Evolutionary conservation across 768 basidiomycete genomes (phyloP).

Genomic region (Pleurotus sapidus): DNA sequence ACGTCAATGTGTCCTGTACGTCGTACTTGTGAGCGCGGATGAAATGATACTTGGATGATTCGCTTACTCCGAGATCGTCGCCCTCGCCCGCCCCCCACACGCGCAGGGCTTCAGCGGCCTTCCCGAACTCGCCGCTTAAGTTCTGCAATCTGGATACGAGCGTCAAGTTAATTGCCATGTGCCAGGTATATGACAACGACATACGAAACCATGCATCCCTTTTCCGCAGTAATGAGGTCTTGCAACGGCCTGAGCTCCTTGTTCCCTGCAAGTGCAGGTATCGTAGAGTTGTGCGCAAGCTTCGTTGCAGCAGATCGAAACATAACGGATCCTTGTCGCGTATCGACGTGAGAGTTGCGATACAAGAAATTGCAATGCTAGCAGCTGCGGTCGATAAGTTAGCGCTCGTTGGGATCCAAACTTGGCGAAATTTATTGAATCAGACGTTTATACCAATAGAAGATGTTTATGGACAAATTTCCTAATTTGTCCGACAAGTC

Average conservation of each 20-base stretch:
- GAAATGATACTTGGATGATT: not conserved
- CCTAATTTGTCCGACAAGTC: no score
- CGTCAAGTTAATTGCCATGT: not conserved
- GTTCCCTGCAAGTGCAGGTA: slow-evolving; percentile 68
- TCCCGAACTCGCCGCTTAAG: slow-evolving; percentile 61
- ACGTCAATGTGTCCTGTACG: slow-evolving; percentile 56
- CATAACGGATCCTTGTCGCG: slow-evolving; percentile 36
- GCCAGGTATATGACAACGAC: not conserved
- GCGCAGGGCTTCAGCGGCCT: slow-evolving; percentile 70
- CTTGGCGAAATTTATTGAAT: no score
- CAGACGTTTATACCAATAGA: no score
- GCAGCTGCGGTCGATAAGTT: no score
- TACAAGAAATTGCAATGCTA: no score
- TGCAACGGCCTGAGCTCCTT: slow-evolving; percentile 80
- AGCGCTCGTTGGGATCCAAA: no score
- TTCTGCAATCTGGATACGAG: slow-evolving; percentile 49
- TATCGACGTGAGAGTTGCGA: no score
- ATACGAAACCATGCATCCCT: slow-evolving; percentile 74
- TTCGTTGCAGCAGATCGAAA: slow-evolving; percentile 77
- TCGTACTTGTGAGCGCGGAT: not conserved
- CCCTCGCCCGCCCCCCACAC: slow-evolving; percentile 79
- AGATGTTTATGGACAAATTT: no score
- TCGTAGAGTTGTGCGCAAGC: slow-evolving; percentile 86
- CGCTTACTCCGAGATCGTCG: slow-evolving; percentile 72
- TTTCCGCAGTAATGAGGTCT: slow-evolving; percentile 88